Base-by-base conservation (phyloP, 768 basidiomycete genomes). In the Phlebiopsis flavidoalba region DNA sequence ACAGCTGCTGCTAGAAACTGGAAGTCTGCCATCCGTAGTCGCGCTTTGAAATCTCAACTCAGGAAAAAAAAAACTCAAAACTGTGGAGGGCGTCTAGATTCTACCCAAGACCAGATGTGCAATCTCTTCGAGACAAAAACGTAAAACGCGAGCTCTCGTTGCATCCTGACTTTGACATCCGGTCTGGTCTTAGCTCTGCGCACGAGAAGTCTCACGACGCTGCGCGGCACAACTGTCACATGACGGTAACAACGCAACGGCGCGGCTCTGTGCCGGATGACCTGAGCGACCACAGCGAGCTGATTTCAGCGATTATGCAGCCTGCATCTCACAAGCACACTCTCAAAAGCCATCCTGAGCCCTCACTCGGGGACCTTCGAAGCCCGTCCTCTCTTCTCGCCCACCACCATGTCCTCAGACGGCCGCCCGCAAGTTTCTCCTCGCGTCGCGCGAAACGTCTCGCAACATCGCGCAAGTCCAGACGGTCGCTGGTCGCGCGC, bases 391-490 rank as follows among this genome's bases (percentile, higher is more conserved):
- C 21, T 21, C 35, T 37, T 59, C 52, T 47, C 36, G n/a, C 51
- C 4, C 46, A 53, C 52, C 24, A 24, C 35, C 60, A 64, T 64
- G 63, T 59, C 60, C 52, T 58, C 40, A 40, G 12, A 35, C 22
- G 12, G 36, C 17, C 24, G n/a, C 75, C 43, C 79, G 86, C 62
- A 82, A 79, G 0, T 86, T 92, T 67, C 81, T 82, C 12, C 77
- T 98, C 47, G 96, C 94, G 48, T 95, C 95, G 10, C 83, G 96
- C n/a, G 43, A 84, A n/a, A n/a, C n/a, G n/a, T 84, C 46, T 95
- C 93, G 3, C 84, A 93, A 68, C 86, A n/a, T 98, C 10, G 95
- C 96, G 5, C 85, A 91, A 73, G 81, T 93, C 66, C 96, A 98
- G 73, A 93, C 95, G 17, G 85, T 92, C 69, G 82, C 84, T 58